Base-by-base conservation (phyloP, 352 stramenopile genomes). In the Phytopythium cucurbitacearum region DNA sequence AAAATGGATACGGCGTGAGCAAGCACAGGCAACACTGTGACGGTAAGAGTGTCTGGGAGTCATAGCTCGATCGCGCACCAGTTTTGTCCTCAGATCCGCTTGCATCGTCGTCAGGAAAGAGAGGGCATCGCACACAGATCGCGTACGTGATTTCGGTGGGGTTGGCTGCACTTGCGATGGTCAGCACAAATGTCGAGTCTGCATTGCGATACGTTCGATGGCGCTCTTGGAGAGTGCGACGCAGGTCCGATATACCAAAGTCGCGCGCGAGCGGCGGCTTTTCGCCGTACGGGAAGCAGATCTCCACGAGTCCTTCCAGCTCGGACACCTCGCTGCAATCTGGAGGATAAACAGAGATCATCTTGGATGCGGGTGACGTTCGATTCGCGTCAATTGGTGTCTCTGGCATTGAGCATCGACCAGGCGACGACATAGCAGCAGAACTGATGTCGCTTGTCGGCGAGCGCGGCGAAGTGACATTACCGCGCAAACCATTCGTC, bases 221-320 rank as follows among this genome's bases (percentile, higher is more conserved):
- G 1, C 77, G 69, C 43, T 88, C 80, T 67, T 89, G 76, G 3
- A 92, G 47, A 7, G 76, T 79, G 21, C 72, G 73, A 15, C 69
- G 77, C 15, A 88, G 67, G 12, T 82, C 67, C 9, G 61, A 34
- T 7, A 87, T 50, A 0, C 73, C 86, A 45, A 85, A 91, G 51
- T 88, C 77, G 8, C 62, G 79, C 10, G 71, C 40, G 12, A 52
- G 53, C 9, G 68, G 66, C 8, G 67, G 53, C 11, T 72, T 60
- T 0, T 86, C 73, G 5, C 76, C 71, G 58, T 87, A 85, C 1
- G 82, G 82, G 55, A 93, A 93, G 49, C 80, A 93, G 48, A 93
- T 73, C 58, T 91, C 77, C 1, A 85, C 37, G 5, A 89, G 61
- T 48, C 76, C 76, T 60, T 90, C 80, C 10, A 87, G 62, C 16